Evolutionary conservation across 192 early-diverging fungal species (phyloP).

Genomic region (Coemansia sp.): DNA sequence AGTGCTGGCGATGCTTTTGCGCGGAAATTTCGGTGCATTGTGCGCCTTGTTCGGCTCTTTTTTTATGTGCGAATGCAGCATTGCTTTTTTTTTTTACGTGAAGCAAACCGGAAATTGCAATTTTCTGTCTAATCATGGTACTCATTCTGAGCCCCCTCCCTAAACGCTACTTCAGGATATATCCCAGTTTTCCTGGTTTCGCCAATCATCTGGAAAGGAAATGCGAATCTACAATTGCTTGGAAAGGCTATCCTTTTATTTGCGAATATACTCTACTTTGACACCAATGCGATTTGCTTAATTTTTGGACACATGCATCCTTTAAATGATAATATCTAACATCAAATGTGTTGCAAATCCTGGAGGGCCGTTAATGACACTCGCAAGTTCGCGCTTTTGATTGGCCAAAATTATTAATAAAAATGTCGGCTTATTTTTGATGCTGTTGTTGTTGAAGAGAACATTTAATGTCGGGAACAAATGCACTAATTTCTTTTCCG

Average conservation of each 20-base stretch:
- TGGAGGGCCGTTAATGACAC: not conserved
- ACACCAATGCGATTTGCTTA: not conserved
- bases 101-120: no score
- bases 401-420: not conserved
- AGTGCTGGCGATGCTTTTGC: no score
- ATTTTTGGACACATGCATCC: not conserved
- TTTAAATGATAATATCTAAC: constrained; percentile 5
- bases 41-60: no score
- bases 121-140: no score
- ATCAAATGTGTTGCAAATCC: not conserved
- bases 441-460: not conserved
- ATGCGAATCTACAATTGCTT: not conserved
- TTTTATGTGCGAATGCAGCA: no score
- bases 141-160: no score
- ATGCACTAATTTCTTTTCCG: not conserved
- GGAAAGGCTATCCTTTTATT: not conserved
- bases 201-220: not conserved
- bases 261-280: not conserved
- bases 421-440: not conserved
- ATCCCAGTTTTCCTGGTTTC: not conserved
- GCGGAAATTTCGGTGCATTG: no score
- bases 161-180: not conserved
- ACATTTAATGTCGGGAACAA: not conserved
- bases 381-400: not conserved
- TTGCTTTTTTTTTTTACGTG: no score